Base-by-base conservation (phyloP, 2,329 filamentous ascomycete genomes). In the Cladobotryum mycophilum region DNA sequence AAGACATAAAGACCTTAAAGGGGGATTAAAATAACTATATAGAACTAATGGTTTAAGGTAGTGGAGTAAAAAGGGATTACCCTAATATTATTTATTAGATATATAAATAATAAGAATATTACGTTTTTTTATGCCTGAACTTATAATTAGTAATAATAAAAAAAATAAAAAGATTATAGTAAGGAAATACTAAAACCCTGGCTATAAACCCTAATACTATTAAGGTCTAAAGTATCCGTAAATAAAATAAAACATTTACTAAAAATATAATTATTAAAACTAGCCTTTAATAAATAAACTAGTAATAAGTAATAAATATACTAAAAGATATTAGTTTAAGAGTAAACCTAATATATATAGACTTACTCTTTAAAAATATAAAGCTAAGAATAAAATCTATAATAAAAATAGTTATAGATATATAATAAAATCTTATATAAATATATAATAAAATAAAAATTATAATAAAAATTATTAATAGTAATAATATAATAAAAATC, bases 281-380 rank as follows among this genome's bases (percentile, higher is more conserved):
- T n/a, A n/a, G n/a, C n/a, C n/a, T n/a, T n/a, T n/a, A n/a, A n/a
- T n/a, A n/a, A n/a, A n/a, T n/a, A n/a, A n/a, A n/a, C n/a, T n/a
- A n/a, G n/a, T n/a, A n/a, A 25, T 25, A 4, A 35, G 34, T 42
- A 35, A 43, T 46, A 37, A 33, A 13, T 7, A 4, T 37, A 37
- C 12, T 37, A 37, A 4, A 15, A 12, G 5, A 4, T 37, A 5
- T 14, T 37, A 4, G 4, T 37, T 4, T 35, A 34, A 42, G 37
- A 41, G 7, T 12, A 48, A 52, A 36, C 40, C 40, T 45, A 30
- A 43, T 48, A 43, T 34, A 45, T 48, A 41, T 41, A 49, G 15
- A 13, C 18, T n/a, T 44, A 33, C 30, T 48, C 15, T 15, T 48
- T 41, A 33, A 48, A 34, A 14, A 36, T 7, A 36, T 48, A 48